Evolutionary conservation across 2,329 filamentous ascomycete species (phyloP).

Genomic region (Cephalotrichum gorgonifer): DNA sequence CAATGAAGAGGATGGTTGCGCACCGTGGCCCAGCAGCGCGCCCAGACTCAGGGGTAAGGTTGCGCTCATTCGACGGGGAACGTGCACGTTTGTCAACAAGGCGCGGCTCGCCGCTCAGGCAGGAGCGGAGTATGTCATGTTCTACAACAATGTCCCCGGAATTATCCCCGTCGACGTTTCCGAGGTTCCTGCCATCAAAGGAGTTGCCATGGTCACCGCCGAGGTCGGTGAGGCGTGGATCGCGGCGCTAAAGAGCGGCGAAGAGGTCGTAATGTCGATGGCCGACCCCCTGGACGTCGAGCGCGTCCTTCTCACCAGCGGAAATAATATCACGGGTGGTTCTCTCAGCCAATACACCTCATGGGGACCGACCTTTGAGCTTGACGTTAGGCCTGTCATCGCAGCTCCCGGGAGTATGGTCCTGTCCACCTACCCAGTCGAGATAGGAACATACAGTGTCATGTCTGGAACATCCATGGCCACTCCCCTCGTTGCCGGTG

Average conservation of each 20-base stretch:
- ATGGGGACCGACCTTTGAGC: conserved; percentile 53
- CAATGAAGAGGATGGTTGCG: conserved; percentile 39
- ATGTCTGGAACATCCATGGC: conserved; percentile 52
- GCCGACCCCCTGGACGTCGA: conserved; percentile 24
- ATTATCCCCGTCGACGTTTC: conserved; percentile 22
- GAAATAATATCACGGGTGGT: conserved; percentile 36
- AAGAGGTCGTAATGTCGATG: conserved; percentile 33
- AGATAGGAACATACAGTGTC: conserved; percentile 37
- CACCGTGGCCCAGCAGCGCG: conserved; percentile 37
- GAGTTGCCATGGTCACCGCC: conserved; percentile 29
- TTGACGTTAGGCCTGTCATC: conserved; percentile 45
- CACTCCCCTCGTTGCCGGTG: conserved; percentile 42
- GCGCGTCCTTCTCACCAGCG: conserved; percentile 18
- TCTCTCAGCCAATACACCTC: conserved; percentile 41
- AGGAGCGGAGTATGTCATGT: conserved; percentile 50
- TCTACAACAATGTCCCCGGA: conserved; percentile 45
- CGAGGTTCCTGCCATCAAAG: conserved; percentile 20
- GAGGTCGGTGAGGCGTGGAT: conserved; percentile 33
- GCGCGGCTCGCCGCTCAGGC: conserved; percentile 37
- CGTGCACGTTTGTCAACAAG: conserved; percentile 45
- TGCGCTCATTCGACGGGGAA: conserved; percentile 49
- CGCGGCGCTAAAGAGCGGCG: conserved; percentile 27
- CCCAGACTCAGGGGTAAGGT: conserved; percentile 47
- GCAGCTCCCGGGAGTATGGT: conserved; percentile 47
- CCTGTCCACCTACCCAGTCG: conserved; percentile 42